A percentile compares a stretch with the other conserved stretches of the same genome.
Conservation (phyloP, 1,284 basidiomycete species). For the Apiotrichum laibachii region DNA sequence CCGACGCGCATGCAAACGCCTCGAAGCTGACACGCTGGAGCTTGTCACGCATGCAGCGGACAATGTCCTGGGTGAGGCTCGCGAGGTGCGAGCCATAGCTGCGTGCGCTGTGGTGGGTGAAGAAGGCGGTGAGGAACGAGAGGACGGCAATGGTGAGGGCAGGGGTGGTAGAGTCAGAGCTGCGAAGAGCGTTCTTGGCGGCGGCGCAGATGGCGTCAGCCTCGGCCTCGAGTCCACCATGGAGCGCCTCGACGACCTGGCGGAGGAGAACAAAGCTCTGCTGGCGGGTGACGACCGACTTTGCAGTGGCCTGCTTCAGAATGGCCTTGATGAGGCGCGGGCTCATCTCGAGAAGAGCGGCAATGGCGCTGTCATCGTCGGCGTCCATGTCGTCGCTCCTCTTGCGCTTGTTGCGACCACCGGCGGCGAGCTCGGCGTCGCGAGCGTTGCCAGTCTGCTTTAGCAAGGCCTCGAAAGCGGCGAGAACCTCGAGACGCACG, state of each 20-base stretch:
- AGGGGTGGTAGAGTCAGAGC: conserved; percentile 64
- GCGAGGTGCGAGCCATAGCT: conserved; percentile 64
- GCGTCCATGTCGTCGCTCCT: conserved; percentile 64
- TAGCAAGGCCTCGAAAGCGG: conserved; percentile 75
- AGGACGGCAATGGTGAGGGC: conserved; percentile 74
- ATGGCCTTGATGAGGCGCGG: conserved; percentile 75
- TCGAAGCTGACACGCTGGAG: conserved; percentile 61
- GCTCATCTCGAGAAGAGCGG: conserved; percentile 63
- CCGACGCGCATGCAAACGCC: conserved; percentile 62
- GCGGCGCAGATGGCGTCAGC: conserved; percentile 56
- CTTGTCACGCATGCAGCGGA: conserved; percentile 62
- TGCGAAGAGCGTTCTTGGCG: conserved; percentile 33
- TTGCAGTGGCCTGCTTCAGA: conserved; percentile 78
- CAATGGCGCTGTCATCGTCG: conserved; percentile 50
- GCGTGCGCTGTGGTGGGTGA: conserved; percentile 71
- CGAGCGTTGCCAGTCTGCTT: conserved; percentile 62
- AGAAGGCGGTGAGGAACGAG: conserved; percentile 79
- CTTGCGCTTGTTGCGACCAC: conserved; percentile 56
- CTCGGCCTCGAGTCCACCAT: conserved; percentile 75
- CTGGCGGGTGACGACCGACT: conserved; percentile 78
- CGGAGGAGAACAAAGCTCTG: conserved; percentile 78
- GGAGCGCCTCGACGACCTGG: conserved; percentile 72
- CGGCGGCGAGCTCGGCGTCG: conserved; percentile 32
- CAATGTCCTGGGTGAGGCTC: conserved; percentile 67
- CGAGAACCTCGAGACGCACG: conserved; percentile 89